phyloP scores from a whole-genome alignment of 2,329 filamentous ascomycete genomes.

The Plenodomus tracheiphilus region DNA sequence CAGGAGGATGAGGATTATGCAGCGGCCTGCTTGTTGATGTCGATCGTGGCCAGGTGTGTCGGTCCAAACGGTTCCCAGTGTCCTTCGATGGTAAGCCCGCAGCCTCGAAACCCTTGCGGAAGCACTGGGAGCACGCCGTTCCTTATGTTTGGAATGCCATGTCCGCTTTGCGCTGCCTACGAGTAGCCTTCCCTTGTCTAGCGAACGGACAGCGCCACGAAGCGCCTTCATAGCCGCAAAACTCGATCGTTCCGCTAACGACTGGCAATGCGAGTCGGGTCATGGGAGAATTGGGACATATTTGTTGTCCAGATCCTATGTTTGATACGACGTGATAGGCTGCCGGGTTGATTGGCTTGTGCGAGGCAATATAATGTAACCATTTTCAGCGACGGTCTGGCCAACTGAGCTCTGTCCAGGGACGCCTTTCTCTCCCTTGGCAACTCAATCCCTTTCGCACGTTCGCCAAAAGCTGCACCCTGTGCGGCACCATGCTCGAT shows the following conservation, averaged over 20 bases:
- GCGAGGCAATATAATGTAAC: constrained; percentile 29
- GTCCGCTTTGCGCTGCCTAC: constrained; percentile 22
- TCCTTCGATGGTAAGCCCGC: constrained; percentile 12
- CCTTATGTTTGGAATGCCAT: constrained; percentile 33
- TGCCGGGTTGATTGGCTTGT: constrained; percentile 20
- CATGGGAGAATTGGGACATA: constrained; percentile 20
- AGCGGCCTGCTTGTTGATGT: constrained; percentile 13
- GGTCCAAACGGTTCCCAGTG: constrained; percentile 11
- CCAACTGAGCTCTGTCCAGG: constrained; percentile 9
- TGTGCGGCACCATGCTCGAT: constrained; percentile 4
- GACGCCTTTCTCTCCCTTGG: constrained; percentile 10
- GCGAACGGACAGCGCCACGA: constrained; percentile 35
- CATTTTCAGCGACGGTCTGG: constrained; percentile 25
- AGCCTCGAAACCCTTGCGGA: constrained; percentile 17
- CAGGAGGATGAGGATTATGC: not conserved
- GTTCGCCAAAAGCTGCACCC: constrained; percentile 6
- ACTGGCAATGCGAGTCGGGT: constrained; percentile 30
- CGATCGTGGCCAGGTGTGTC: constrained; percentile 26
- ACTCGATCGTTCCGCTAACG: constrained; percentile 20
- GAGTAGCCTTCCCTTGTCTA: constrained; percentile 29
- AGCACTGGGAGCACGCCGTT: constrained; percentile 22
- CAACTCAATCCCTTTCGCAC: constrained; percentile 10
- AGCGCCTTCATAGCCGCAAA: constrained; percentile 20
- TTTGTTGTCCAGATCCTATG: constrained; percentile 6
- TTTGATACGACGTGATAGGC: constrained; percentile 16